phyloP scores from a whole-genome alignment of 2,329 filamentous ascomycete genomes.

The Diaporthe velutina region DNA sequence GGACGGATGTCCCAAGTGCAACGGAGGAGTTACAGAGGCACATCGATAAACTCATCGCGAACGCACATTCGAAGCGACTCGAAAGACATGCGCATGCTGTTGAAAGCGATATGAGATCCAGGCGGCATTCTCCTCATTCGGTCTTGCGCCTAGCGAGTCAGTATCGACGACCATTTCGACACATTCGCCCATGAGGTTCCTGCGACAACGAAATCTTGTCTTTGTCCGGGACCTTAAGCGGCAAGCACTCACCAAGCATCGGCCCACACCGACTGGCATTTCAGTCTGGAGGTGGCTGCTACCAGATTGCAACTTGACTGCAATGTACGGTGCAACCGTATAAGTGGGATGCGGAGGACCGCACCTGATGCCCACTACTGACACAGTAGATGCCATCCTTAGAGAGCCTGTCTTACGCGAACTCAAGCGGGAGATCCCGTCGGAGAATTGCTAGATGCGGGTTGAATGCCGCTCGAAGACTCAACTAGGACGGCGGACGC shows the following conservation, averaged over 20 bases:
- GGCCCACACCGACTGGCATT: background rate
- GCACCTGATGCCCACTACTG: background rate
- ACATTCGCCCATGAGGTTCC: background rate
- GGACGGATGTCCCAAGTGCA: background rate
- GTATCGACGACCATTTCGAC: background rate
- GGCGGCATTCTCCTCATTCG: too few species aligned
- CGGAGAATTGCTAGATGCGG: background rate
- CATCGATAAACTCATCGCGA: background rate
- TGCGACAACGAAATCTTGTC: background rate
- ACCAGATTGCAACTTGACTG: background rate
- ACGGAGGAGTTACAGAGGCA: background rate
- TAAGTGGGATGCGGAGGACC: background rate
- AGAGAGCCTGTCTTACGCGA: too few species aligned
- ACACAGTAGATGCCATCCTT: background rate
- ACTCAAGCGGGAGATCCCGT: background rate
- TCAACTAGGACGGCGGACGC: background rate
- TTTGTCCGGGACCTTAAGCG: background rate
- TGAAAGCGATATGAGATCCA: background rate
- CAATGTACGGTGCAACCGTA: background rate
- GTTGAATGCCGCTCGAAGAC: background rate
- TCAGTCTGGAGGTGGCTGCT: background rate
- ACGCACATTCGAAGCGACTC: background rate
- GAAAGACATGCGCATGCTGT: background rate
- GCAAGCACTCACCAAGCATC: background rate
- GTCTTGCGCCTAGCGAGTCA: background rate